phyloP scores from a whole-genome alignment of 805 yeast genomes.

The Candida dajiaensis region DNA sequence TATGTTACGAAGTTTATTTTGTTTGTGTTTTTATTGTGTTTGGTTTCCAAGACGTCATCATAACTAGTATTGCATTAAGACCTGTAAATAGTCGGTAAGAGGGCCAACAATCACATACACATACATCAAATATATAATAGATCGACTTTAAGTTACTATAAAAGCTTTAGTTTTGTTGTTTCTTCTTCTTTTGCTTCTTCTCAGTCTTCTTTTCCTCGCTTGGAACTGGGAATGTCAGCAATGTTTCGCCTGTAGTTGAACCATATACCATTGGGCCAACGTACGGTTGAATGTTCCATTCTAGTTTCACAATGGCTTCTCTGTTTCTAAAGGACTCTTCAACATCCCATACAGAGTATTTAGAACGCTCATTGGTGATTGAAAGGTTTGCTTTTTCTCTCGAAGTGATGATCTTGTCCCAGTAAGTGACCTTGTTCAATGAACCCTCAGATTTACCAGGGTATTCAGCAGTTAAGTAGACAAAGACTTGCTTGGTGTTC shows the following conservation, averaged over 20 bases:
- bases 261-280: constrained; percentile 80
- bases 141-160: background rate
- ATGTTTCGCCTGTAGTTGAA: constrained; percentile 31
- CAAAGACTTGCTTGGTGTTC: constrained; percentile 96
- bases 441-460: constrained; percentile 31
- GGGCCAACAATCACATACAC: background rate
- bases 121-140: background rate
- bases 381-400: constrained; percentile 53
- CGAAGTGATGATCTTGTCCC: constrained; percentile 77
- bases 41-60: background rate
- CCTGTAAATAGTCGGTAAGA: background rate
- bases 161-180: constrained; percentile 3
- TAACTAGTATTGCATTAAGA: background rate
- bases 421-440: constrained; percentile 70
- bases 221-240: constrained; percentile 15
- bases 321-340: constrained; percentile 51
- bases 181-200: constrained; percentile 10
- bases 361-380: constrained; percentile 50
- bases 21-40: background rate
- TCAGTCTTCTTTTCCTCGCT: constrained; percentile 6
- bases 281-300: constrained; percentile 91
- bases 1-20: too few relatives aligned
- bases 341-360: constrained; percentile 86
- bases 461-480: constrained; percentile 84
- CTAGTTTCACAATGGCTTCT: constrained; percentile 62